These are phyloP conservation scores for Kwoniella sp. DNA, from an alignment of 768 basidiomycete genomes.

Conservation along the genomic window DNA sequence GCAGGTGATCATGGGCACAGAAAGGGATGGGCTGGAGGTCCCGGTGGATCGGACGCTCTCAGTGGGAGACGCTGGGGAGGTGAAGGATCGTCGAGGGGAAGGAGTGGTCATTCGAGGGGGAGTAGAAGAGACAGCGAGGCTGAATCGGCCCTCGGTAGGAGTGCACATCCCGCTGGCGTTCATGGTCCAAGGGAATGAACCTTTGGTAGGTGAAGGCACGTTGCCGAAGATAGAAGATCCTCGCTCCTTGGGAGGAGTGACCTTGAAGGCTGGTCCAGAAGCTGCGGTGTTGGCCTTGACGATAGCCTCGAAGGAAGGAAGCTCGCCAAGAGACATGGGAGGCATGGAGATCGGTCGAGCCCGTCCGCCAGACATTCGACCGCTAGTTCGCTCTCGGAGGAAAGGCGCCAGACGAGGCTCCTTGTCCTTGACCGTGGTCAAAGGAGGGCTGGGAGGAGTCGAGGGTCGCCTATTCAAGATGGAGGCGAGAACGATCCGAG, in stretches of 20 bases:
- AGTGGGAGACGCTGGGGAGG: slow-evolving; percentile 34
- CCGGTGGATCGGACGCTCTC: slow-evolving; percentile 29
- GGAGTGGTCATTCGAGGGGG: slow-evolving; percentile 14
- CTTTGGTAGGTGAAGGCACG: slow-evolving; percentile 25
- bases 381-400: slow-evolving; percentile 38
- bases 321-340: slow-evolving; percentile 20
- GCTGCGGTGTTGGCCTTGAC: slow-evolving; percentile 11
- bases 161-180: slow-evolving; percentile 17
- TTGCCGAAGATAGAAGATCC: slow-evolving; percentile 2
- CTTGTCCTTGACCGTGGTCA: slow-evolving; percentile 23
- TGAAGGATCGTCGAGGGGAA: slow-evolving; percentile 22
- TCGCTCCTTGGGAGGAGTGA: slow-evolving; percentile 35
- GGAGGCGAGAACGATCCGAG: slow-evolving; percentile 27
- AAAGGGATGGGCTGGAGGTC: slow-evolving; percentile 36
- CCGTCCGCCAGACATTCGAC: slow-evolving; percentile 27
- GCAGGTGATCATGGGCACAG: slow-evolving; percentile 48
- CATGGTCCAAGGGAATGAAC: slow-evolving; percentile 20
- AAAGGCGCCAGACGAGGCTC: slow-evolving; percentile 42
- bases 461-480: slow-evolving; percentile 26
- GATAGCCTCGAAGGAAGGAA: slow-evolving; percentile 28
- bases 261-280: slow-evolving; percentile 24
- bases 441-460: slow-evolving; percentile 36
- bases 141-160: slow-evolving; percentile 23
- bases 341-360: slow-evolving; percentile 31
- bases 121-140: slow-evolving; percentile 22